Base-by-base conservation (phyloP, 495 filamentous ascomycete species). In the Penicillium pulvis region DNA sequence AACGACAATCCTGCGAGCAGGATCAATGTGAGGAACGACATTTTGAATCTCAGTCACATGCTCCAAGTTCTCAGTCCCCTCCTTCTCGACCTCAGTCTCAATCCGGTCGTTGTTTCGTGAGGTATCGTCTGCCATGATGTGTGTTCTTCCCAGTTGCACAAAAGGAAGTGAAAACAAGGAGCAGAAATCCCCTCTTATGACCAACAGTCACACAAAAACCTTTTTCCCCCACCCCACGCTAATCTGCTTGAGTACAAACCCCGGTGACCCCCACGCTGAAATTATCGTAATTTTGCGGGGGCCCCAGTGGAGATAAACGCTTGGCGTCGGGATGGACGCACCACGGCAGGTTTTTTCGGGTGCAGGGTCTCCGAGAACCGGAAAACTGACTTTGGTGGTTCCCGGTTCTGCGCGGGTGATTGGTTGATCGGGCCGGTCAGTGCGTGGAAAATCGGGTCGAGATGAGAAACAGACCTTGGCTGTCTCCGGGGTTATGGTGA, bases 51-150 rank as follows among this genome's bases (percentile, higher is more conserved):
- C 52, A 44, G 60, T 52, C 23, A 68, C 58, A 60, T 68, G 59
- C 33, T 68, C 65, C 46, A 65, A 51, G 46, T 63, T 66, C 46
- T 66, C 65, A 41, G 33, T 47, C 1, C 48, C 56, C 52, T 65
- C 57, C 55, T 68, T 68, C 48, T 65, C 65, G 39, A 58, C 47
- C 31, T 68, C 65, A 12, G 61, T 20, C 57, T 60, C 57, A 28
- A 63, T 58, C n/a, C 20, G 62, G 48, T 55, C 59, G 24, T 42
- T 55, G 23, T 45, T 55, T 61, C 61, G 61, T 62, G 62, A 60
- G 50, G 62, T 67, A 45, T 65, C 62, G 56, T 58, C 62, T 35
- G 62, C 57, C 65, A 67, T 67, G 35, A 33, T 62, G 49, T 48
- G 35, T 28, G 28, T 14, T 23, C 30, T 33, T 26, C 28, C 35